Evolutionary conservation across 768 basidiomycete species (phyloP).

Genomic region (Sarcodon sp.): DNA sequence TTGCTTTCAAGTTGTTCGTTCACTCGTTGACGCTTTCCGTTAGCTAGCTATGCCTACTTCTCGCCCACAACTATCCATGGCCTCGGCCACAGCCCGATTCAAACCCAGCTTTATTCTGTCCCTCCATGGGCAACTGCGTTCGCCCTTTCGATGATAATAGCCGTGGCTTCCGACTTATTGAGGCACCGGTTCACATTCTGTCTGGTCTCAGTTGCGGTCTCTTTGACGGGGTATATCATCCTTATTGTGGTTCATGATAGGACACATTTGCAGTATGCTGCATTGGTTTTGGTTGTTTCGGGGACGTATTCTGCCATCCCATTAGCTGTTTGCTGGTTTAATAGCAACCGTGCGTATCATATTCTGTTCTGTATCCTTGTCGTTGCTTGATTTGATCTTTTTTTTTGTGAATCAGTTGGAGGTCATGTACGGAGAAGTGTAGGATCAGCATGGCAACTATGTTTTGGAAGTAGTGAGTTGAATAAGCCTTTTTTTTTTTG

Average conservation of each 20-base stretch:
- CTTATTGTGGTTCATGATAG: constrained; percentile 7
- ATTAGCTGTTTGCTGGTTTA: constrained; percentile 11
- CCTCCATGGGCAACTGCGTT: constrained; percentile 15
- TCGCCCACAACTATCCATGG: constrained; percentile 8
- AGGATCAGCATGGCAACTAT: constrained; percentile 10
- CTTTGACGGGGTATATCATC: constrained; percentile 9
- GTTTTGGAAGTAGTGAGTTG: constrained; percentile 10
- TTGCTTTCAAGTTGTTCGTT: neutral
- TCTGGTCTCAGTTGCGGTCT: constrained; percentile 6
- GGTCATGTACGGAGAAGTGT: constrained; percentile 9
- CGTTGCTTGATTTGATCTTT: neutral
- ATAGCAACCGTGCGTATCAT: constrained; percentile 9
- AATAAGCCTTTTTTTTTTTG: neutral
- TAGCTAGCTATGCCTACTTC: constrained; percentile 6
- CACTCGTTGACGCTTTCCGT: neutral
- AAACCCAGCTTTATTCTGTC: constrained; percentile 13
- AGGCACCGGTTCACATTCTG: constrained; percentile 10
- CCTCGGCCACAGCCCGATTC: constrained; percentile 7
- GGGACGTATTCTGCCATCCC: constrained; percentile 11
- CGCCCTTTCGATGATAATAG: constrained; percentile 8
- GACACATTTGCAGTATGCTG: constrained; percentile 8
- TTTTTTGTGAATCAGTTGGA: constrained; percentile 3
- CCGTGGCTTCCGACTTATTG: constrained; percentile 7
- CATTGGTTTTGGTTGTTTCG: constrained; percentile 8
- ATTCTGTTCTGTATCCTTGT: neutral